phyloP scores from a whole-genome alignment of 768 basidiomycete species.

The Auriscalpium microsporum region DNA sequence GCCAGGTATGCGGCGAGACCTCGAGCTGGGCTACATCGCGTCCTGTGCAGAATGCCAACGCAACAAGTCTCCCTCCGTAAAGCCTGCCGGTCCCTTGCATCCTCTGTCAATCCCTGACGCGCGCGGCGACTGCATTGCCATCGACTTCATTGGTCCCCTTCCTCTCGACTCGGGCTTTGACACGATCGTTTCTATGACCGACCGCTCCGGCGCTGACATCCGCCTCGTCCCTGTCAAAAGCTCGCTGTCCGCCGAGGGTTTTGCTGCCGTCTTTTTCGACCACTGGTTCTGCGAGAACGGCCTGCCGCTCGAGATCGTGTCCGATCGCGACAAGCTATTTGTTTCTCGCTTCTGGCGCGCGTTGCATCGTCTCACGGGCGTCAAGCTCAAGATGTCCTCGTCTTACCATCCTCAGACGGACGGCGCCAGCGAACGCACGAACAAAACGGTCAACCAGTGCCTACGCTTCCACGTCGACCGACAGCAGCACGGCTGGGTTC shows the following conservation, averaged over 20 bases:
- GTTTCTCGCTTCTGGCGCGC: conserved; percentile 27
- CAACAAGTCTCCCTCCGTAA: conserved; percentile 23
- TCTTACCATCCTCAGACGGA: conserved; percentile 32
- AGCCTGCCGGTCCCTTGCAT: conserved; percentile 18
- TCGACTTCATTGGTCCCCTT: conserved; percentile 26
- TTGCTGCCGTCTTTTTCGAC: conserved; percentile 19
- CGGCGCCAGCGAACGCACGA: conserved; percentile 24
- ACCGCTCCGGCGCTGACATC: conserved; percentile 14
- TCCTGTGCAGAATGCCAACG: conserved; percentile 21
- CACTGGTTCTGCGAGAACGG: conserved; percentile 25
- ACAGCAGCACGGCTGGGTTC: conserved; percentile 15
- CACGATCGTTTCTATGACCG: conserved; percentile 19
- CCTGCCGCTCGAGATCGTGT: conserved; percentile 9
- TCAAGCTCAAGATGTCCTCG: conserved; percentile 25
- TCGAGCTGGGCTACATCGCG: conserved; percentile 22
- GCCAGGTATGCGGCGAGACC: conserved; percentile 21
- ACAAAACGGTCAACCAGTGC: conserved; percentile 20
- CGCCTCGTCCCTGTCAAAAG: conserved; percentile 1
- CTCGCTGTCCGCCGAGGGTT: conserved; percentile 9
- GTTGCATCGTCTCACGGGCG: conserved; percentile 19
- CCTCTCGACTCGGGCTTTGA: conserved; percentile 20
- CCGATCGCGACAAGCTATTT: conserved; percentile 2
- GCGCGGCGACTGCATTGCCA: conserved; percentile 15
- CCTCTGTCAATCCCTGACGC: conserved; percentile 17
- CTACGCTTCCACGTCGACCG: conserved; percentile 16